Evolutionary conservation across 352 stramenopile species (phyloP).

Genomic region (Globisporangium apiculatum): DNA sequence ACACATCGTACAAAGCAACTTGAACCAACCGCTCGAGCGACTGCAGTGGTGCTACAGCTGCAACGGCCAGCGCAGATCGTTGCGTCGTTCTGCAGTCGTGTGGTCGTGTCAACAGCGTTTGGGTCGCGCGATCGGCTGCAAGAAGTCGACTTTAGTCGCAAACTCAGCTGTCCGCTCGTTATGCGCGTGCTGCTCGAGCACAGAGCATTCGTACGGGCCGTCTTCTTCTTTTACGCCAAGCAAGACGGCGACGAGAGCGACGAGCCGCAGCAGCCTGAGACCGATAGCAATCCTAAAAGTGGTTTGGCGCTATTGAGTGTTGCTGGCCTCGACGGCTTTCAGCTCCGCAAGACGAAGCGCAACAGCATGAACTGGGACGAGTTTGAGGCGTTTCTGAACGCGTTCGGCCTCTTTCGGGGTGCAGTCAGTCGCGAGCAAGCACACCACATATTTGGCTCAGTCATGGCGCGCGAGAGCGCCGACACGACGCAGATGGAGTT

Average conservation of each 20-base stretch:
- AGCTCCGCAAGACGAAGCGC: conserved; percentile 45
- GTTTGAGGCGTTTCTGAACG: conserved; percentile 30
- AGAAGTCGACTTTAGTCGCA: conserved; percentile 31
- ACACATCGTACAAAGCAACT: background rate
- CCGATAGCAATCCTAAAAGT: too few relatives aligned
- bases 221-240: conserved; percentile 57
- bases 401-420: conserved; percentile 20
- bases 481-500: conserved; percentile 52
- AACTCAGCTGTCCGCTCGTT: conserved; percentile 36
- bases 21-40: background rate
- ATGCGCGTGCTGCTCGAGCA: conserved; percentile 40
- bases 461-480: conserved; percentile 47
- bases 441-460: conserved; percentile 30
- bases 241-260: conserved; percentile 22
- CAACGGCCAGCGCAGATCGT: conserved; percentile 27
- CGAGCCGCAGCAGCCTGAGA: background rate
- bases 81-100: conserved; percentile 27
- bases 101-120: conserved; percentile 22
- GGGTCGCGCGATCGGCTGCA: conserved; percentile 7
- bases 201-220: conserved; percentile 35
- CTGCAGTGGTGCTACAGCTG: background rate
- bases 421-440: conserved; percentile 7
- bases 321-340: conserved; percentile 18
- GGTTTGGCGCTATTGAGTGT: background rate
- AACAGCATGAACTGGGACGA: conserved; percentile 48